These are phyloP conservation scores for Calamus simplicifolius DNA, from an alignment of 176 grass and related monocot species.

Conservation along the genomic window DNA sequence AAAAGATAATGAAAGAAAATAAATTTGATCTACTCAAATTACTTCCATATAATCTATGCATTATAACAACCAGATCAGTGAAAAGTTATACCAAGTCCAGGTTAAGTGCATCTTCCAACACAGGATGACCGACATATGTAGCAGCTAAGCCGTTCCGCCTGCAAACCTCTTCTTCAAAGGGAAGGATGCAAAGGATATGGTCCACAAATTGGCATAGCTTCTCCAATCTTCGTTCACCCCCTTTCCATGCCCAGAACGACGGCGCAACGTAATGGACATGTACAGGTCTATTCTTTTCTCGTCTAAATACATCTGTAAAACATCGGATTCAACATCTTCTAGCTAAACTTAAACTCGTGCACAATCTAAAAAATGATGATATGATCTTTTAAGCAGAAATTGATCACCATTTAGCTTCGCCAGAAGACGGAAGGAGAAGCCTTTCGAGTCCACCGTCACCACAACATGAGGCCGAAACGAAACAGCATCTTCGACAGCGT, in stretches of 20 bases:
- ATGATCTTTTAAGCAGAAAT: not conserved
- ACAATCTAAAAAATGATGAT: no score
- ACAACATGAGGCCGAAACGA: slow-evolving; percentile 76
- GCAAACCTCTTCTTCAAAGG: slow-evolving; percentile 92
- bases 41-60: no score
- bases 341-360: no score
- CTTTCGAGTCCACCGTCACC: slow-evolving; percentile 89
- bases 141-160: slow-evolving; percentile 63
- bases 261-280: slow-evolving; percentile 93
- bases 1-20: no score
- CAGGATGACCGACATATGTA: slow-evolving; percentile 91
- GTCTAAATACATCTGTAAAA: slow-evolving; percentile 45
- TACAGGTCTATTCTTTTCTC: slow-evolving; percentile 27
- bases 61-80: no score
- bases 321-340: not conserved
- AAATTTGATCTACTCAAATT: no score
- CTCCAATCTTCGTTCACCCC: slow-evolving; percentile 70
- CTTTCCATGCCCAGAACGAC: slow-evolving; percentile 98
- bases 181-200: slow-evolving; percentile 88
- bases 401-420: slow-evolving; percentile 59
- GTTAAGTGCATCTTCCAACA: slow-evolving; percentile 59
- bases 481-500: slow-evolving; percentile 49
- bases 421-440: slow-evolving; percentile 80
- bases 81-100: slow-evolving; percentile 47
- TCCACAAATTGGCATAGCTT: slow-evolving; percentile 56